phyloP scores from a whole-genome alignment of 179 eudicot species.

The Patellifolia procumbens region DNA sequence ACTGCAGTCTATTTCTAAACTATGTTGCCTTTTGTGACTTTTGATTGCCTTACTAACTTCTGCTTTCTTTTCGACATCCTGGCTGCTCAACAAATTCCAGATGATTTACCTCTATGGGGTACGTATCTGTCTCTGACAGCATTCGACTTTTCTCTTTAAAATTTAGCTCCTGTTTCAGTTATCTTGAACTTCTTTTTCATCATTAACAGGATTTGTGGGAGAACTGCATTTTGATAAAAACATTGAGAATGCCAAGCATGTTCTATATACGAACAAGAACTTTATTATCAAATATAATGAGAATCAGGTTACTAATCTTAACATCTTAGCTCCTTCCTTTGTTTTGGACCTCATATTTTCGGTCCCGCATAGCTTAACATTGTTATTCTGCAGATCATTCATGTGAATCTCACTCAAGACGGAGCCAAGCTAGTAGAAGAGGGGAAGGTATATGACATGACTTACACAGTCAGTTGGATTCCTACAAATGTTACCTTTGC shows the following conservation, averaged over 20 bases:
- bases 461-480: slow-evolving; percentile 80
- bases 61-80: slow-evolving; percentile 29
- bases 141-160: not conserved
- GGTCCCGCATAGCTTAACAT: not conserved
- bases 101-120: slow-evolving; percentile 96
- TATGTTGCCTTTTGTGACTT: not conserved
- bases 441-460: slow-evolving; percentile 69
- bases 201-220: slow-evolving; percentile 70
- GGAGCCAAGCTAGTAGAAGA: slow-evolving; percentile 70
- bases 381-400: slow-evolving; percentile 66
- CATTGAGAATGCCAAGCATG: slow-evolving; percentile 61
- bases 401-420: slow-evolving; percentile 90
- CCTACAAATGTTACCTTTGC: slow-evolving; percentile 70
- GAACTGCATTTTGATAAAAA: slow-evolving; percentile 74
- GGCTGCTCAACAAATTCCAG: slow-evolving; percentile 46
- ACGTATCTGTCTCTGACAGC: slow-evolving; percentile 32
- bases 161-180: not conserved
- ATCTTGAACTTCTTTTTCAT: not conserved
- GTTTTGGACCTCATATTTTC: not conserved
- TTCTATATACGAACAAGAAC: slow-evolving; percentile 78
- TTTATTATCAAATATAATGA: slow-evolving; percentile 66
- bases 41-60: slow-evolving; percentile 27
- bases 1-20: not conserved
- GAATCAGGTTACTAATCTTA: slow-evolving; percentile 54
- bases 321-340: not conserved